Base-by-base conservation (phyloP, 1,284 basidiomycete species). In the Ceratobasidium sp. region DNA sequence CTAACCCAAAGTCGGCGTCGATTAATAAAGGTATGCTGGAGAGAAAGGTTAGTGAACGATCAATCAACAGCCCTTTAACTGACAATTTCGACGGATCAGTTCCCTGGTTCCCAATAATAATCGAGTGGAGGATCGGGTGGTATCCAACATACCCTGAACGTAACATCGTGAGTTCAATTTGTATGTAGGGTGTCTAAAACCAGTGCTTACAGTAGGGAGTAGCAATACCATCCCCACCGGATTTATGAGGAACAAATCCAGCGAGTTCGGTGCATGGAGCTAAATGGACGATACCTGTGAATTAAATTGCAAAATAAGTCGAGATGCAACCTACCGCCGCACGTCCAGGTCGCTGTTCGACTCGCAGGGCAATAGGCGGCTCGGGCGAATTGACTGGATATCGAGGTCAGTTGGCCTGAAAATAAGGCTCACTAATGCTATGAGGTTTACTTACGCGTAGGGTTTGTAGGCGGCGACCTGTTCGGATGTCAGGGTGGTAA, bases 51-150 rank as follows among this genome's bases (percentile, higher is more conserved):
- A 59, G 54, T 38, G 7, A 44, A 23, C 5, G 12, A 50, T 33
- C 30, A n/a, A 62, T 10, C 14, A 38, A 38, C 30, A 16, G 59
- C 10, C 33, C 6, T 6, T 41, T 10, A 10, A 65, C 73, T 23
- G 23, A 78, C 52, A 80, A 46, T 52, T 80, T 67, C 41, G 70
- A 69, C 12, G 74, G 68, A 50, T 80, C 78, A 4, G 79, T 80
- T 7, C 79, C 79, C 65, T 80, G 70, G 33, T 80, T 78, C 1
- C 75, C 62, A 4, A 80, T 76, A 50, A 80, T 67, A 16, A 79
- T 67, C 10, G 78, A 55, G 33, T 48, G 38, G 33, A 33, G 10
- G 50, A n/a, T 14, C 33, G 73, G 46, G 33, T 74, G 62, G 44
- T 64, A 75, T 41, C 73, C 73, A 18, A 75, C 62, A 27, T 66